Conservation (phyloP, 805 yeast genomes). For the Zygosaccharomyces lentus region DNA sequence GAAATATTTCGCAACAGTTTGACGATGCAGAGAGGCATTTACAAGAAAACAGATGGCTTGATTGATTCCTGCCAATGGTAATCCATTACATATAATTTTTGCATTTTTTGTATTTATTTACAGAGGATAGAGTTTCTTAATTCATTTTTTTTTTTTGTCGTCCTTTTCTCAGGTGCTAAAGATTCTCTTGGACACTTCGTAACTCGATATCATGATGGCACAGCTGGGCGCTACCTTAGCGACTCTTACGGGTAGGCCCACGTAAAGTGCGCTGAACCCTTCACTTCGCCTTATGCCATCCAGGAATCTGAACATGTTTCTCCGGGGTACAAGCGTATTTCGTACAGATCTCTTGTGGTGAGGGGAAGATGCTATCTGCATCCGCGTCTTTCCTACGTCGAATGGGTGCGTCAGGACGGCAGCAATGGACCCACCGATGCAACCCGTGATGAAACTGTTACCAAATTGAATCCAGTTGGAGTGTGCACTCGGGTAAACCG, state of each 20-base stretch:
- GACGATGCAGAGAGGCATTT: slow-evolving; percentile 20
- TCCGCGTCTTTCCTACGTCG: slow-evolving; percentile 93
- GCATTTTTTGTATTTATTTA: not conserved
- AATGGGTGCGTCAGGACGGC: slow-evolving; percentile 90
- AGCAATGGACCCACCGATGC: slow-evolving; percentile 77
- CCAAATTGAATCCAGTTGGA: slow-evolving; percentile 46
- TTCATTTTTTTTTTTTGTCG: not conserved
- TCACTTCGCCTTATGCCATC: slow-evolving; percentile 60
- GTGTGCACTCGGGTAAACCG: not conserved
- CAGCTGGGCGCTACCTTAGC: slow-evolving; percentile 94
- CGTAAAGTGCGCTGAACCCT: slow-evolving; percentile 79
- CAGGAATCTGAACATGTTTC: slow-evolving; percentile 64
- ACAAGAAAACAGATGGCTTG: slow-evolving; percentile 22
- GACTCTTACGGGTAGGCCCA: slow-evolving; percentile 81
- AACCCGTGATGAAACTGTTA: slow-evolving; percentile 75
- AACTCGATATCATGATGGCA: slow-evolving; percentile 96
- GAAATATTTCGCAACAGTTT: slow-evolving; percentile 14
- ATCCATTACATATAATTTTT: not conserved
- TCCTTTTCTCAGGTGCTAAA: slow-evolving; percentile 26
- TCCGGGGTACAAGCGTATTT: slow-evolving; percentile 14
- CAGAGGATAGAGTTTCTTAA: not conserved
- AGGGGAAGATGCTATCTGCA: slow-evolving; percentile 54
- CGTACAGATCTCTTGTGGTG: slow-evolving; percentile 6
- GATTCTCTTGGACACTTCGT: slow-evolving; percentile 77
- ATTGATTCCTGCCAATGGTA: not conserved